Evolutionary conservation across 768 basidiomycete species (phyloP), one percentile per base, ranked within the genome.

Genomic region (Pleurotus eryngii): DNA sequence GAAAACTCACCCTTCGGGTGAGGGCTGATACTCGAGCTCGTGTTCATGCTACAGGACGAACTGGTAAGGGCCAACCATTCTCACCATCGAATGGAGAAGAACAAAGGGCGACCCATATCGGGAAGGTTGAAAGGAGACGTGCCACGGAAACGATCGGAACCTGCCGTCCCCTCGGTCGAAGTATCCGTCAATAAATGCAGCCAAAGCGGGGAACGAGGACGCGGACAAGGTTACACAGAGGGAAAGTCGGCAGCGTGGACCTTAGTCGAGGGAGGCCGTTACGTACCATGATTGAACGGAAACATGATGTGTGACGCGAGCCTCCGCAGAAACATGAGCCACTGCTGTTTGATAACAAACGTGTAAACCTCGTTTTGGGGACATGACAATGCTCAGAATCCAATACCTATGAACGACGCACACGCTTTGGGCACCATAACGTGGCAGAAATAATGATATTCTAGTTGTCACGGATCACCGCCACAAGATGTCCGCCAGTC

Each of bases 81-180:
- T 73, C 73, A 72, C 72, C 70, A 64, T 66, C 64, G 60, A 63
- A 64, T 55, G 51, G 63, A 61, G 62, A 61, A 67, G 71, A 72
- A 79, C 77, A 81, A 81, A 76, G 76, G 76, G 71, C 67, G 66
- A 63, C 70, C 79, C 75, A 74, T 67, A 79, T 77, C 71, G 70
- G 78, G 78, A 73, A 81, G 68, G 74, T 75, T 78, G 65, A 79
- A 81, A 77, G 76, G 69, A 65, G 65, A 65, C 69, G 65, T 64
- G 55, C 57, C 63, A 60, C 69, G 66, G 65, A 69, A 65, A 64
- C 63, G 66, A 72, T 73, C 72, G 71, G 70, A 72, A 76, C 71
- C 72, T 76, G 72, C 74, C 75, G 70, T 74, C 73, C 30, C 30
- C 74, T 72, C 63, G 72, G 72, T 49, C 46, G 60, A 64, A 60